A percentile compares a stretch with the other conserved stretches of the same genome.
These are phyloP conservation scores for Aphanomyces cochlioides DNA, from an alignment of 352 stramenopile species.

Conservation along the genomic window DNA sequence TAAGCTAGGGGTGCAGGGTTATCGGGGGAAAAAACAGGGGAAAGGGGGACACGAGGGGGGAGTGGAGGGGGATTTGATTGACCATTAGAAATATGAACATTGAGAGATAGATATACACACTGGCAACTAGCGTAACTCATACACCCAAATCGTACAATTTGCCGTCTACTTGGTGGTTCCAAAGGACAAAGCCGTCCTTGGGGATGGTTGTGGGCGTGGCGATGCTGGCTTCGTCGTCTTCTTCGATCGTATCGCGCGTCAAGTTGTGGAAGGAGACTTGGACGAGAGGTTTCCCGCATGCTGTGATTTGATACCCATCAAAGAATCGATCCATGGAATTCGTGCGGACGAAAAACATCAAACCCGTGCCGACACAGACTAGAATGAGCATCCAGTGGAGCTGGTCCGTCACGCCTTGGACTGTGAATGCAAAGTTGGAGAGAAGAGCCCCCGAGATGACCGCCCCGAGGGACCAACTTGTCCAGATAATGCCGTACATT, in stretches of 20 bases:
- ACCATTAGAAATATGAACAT: too few species aligned
- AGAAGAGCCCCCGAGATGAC: slow-evolving; percentile 18
- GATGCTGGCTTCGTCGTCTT: not conserved
- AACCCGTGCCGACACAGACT: not conserved
- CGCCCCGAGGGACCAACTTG: slow-evolving; percentile 23
- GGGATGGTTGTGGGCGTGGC: too few species aligned
- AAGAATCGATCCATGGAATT: slow-evolving; percentile 26
- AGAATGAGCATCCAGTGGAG: slow-evolving; percentile 14
- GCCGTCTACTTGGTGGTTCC: too few species aligned
- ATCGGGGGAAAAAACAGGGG: too few species aligned
- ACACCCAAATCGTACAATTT: too few species aligned
- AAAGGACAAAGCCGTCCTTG: too few species aligned
- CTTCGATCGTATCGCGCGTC: not conserved
- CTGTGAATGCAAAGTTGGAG: not conserved
- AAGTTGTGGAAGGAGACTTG: not conserved
- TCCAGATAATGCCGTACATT: slow-evolving; percentile 32
- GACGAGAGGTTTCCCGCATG: not conserved
- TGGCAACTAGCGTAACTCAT: too few species aligned
- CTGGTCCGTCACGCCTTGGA: not conserved
- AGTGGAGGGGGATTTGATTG: too few species aligned
- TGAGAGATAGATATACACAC: too few species aligned
- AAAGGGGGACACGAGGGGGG: too few species aligned
- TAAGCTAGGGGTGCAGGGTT: too few species aligned
- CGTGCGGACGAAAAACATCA: slow-evolving; percentile 10
- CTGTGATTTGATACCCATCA: slow-evolving; percentile 10